These are phyloP conservation scores for Calendula officinalis DNA, from an alignment of 129 eudicot species.

Conservation along the genomic window DNA sequence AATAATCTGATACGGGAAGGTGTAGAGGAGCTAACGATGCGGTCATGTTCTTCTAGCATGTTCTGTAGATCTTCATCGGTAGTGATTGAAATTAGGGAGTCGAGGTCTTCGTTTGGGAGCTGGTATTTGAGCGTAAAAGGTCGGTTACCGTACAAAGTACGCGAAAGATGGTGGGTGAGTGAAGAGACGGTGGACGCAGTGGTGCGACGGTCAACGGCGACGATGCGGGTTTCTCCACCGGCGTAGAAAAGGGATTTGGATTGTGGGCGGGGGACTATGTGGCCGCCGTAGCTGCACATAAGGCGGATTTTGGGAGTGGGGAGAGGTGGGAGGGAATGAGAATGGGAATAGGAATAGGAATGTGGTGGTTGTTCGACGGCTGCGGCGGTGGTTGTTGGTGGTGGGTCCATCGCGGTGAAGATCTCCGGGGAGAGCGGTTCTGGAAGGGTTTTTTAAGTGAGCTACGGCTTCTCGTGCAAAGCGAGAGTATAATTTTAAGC, in stretches of 20 bases:
- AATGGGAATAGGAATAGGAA: slow-evolving; percentile 21
- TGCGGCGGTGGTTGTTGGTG: slow-evolving; percentile 28
- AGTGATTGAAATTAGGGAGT: slow-evolving; percentile 62
- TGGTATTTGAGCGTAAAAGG: slow-evolving; percentile 71
- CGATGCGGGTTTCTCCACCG: slow-evolving; percentile 85
- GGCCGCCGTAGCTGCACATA: slow-evolving; percentile 88
- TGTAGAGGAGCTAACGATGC: slow-evolving; percentile 29
- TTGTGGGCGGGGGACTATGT: slow-evolving; percentile 78
- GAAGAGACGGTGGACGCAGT: slow-evolving; percentile 48
- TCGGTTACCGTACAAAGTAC: slow-evolving; percentile 46
- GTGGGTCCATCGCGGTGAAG: slow-evolving; percentile 26
- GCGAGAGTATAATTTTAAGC: slow-evolving; percentile 16
- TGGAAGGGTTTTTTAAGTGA: slow-evolving; percentile 28
- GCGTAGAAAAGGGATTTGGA: slow-evolving; percentile 68
- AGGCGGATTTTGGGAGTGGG: slow-evolving; percentile 69
- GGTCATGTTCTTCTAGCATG: slow-evolving; percentile 85
- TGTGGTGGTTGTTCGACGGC: slow-evolving; percentile 28
- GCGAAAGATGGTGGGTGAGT: slow-evolving; percentile 57
- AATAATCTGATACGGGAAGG: slow-evolving; percentile 68
- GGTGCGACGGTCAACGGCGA: slow-evolving; percentile 78
- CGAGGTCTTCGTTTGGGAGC: slow-evolving; percentile 80
- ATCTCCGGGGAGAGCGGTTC: slow-evolving; percentile 8
- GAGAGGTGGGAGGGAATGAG: slow-evolving; percentile 34
- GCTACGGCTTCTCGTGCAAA: slow-evolving; percentile 22
- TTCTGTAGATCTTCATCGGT: slow-evolving; percentile 71